Evolutionary conservation across 495 filamentous ascomycete species (phyloP).

Genomic region (Hypomontagnella monticulosa): DNA sequence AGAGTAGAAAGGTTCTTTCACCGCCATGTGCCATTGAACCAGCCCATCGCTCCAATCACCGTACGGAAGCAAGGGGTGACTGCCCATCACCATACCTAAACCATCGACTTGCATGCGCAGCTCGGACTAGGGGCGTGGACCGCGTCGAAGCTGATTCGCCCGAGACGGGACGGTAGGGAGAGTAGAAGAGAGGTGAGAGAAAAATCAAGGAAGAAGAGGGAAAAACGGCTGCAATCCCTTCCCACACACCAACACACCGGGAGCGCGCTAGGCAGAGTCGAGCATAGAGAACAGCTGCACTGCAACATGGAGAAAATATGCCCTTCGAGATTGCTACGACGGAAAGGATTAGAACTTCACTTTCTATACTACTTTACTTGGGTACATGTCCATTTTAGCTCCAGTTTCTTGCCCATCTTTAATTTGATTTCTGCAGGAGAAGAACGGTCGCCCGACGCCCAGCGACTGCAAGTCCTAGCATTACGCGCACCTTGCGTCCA

Average conservation of each 20-base stretch:
- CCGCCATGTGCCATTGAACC: slow-evolving; percentile 47
- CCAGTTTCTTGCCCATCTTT: neutral
- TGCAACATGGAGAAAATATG: slow-evolving; percentile 24
- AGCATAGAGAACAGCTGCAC: slow-evolving; percentile 24
- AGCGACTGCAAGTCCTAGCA: slow-evolving; percentile 1
- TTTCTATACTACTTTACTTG: neutral
- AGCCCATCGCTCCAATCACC: slow-evolving; percentile 42
- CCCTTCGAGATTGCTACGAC: neutral
- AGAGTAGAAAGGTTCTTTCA: slow-evolving; percentile 33
- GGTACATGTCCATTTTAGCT: neutral
- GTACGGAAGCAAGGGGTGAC: slow-evolving; percentile 33
- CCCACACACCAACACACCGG: slow-evolving; percentile 46
- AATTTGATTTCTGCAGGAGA: neutral
- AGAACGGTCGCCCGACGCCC: neutral
- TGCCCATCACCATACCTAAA: slow-evolving; percentile 39
- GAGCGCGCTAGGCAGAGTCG: slow-evolving; percentile 41
- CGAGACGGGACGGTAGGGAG: slow-evolving; percentile 17
- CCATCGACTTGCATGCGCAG: slow-evolving; percentile 39
- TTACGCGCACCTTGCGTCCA: neutral
- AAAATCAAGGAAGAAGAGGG: slow-evolving; percentile 22
- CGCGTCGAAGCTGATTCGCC: slow-evolving; percentile 35
- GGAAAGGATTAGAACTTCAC: neutral
- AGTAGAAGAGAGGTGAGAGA: slow-evolving; percentile 19
- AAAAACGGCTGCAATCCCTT: slow-evolving; percentile 7
- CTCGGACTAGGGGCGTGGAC: slow-evolving; percentile 25